Conservation (phyloP, 495 filamentous ascomycete species). For the Aspergillus affinis region DNA sequence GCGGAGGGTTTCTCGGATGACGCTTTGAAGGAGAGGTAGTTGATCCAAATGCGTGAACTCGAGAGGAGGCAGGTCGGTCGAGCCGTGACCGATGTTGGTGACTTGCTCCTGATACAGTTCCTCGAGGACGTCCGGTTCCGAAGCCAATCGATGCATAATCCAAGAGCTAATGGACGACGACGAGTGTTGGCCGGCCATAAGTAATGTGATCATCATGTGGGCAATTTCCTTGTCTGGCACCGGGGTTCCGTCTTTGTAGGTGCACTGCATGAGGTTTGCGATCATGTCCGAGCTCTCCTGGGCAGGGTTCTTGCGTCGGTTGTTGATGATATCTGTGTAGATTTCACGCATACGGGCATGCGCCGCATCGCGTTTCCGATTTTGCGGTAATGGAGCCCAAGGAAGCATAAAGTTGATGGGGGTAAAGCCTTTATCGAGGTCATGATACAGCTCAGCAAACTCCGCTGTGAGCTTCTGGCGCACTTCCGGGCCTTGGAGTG, state of each 20-base stretch:
- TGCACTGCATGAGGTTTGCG: constrained; percentile 75
- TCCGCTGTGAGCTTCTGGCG: constrained; percentile 64
- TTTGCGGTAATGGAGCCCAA: constrained; percentile 83
- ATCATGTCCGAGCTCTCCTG: constrained; percentile 69
- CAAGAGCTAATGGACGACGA: constrained; percentile 78
- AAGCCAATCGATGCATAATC: constrained; percentile 78
- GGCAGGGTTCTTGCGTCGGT: constrained; percentile 50
- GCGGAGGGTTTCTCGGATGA: constrained; percentile 79
- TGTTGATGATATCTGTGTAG: constrained; percentile 74
- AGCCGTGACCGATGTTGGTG: constrained; percentile 55
- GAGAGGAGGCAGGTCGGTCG: constrained; percentile 53
- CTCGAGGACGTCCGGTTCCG: constrained; percentile 69
- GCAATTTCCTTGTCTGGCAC: constrained; percentile 80
- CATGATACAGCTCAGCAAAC: constrained; percentile 75
- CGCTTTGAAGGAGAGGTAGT: constrained; percentile 65
- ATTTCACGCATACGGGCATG: constrained; percentile 72
- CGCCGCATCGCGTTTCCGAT: constrained; percentile 73
- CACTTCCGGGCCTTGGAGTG: constrained; percentile 78
- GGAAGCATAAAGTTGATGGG: constrained; percentile 85
- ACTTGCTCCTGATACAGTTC: constrained; percentile 76
- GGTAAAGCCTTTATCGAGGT: constrained; percentile 80
- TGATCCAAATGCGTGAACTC: constrained; percentile 66
- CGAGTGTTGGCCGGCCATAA: constrained; percentile 90
- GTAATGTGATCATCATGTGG: constrained; percentile 88
- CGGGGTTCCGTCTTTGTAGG: constrained; percentile 69